Evolutionary conservation across 2,329 filamentous ascomycete genomes (phyloP), one percentile per base, ranked within the genome.

Genomic region (Fusarium foetens): DNA sequence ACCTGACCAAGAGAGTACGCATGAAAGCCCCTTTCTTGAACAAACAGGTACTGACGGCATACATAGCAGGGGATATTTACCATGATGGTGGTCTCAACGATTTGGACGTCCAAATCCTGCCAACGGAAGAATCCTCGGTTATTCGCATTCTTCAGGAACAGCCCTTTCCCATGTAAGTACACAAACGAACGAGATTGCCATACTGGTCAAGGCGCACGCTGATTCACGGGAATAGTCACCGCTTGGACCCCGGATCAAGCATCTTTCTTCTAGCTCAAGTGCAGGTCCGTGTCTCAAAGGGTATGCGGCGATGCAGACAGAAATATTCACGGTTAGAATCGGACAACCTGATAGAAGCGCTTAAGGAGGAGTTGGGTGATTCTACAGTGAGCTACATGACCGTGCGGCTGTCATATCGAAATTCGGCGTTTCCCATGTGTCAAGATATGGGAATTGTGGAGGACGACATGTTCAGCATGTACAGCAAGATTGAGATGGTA

Each of bases 271-370:
- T 90, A n/a, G 86, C 82, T 17, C 84, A 87, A 48, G 71, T 88
- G 8, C 77, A 78, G 9, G 78, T 87, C 16, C 73, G 79, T 45
- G 23, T 66, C 14, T 66, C 58, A 27, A 46, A 51, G 42, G 42
- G n/a, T 61, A 35, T 63, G 27, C 53, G 59, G 19, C 60, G 64
- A 9, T 54, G 58, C 14, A 64, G 63, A 46, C 38, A 46, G 59
- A 25, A 39, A 13, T 79, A 83, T 58, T 36, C 74, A 13, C 80
- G 80, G 36, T 81, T 84, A 51, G 84, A 81, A 42, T 86, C 89
- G 1, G 87, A 90, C 17, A 83, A 87, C 43, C 80, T 91, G 36
- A 88, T 92, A 21, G 84, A 87, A 29, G 87, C 90, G 63, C 81
- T 91, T 16, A 88, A 91, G 74, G 80, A 82, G 35, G 85, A 90